phyloP scores from a whole-genome alignment of 495 filamentous ascomycete species.

The Aspergillus carlsbadensis region DNA sequence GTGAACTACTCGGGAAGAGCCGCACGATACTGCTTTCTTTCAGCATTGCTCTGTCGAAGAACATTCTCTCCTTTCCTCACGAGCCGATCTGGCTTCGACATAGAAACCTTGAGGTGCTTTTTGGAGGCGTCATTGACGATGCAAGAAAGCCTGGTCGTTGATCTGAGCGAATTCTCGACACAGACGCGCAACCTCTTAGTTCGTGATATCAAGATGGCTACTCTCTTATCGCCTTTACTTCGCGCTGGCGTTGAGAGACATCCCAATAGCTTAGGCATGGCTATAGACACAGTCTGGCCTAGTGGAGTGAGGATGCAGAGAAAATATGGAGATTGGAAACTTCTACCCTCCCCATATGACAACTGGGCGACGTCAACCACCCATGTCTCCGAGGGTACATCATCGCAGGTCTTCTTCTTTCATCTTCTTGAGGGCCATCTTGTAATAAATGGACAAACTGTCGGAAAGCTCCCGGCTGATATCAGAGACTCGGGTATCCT shows the following conservation, averaged over 20 bases:
- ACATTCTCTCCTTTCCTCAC: slow-evolving; percentile 31
- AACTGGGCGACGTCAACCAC: slow-evolving; percentile 29
- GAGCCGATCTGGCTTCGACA: slow-evolving; percentile 5
- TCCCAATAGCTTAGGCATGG: slow-evolving; percentile 20
- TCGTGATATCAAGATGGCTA: slow-evolving; percentile 46
- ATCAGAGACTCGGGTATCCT: slow-evolving; percentile 45
- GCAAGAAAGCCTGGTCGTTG: slow-evolving; percentile 31
- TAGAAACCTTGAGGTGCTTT: slow-evolving; percentile 31
- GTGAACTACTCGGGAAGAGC: slow-evolving; percentile 30
- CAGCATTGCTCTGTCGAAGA: slow-evolving; percentile 33
- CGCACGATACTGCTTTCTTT: slow-evolving; percentile 29
- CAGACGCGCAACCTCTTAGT: slow-evolving; percentile 35
- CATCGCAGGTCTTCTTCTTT: slow-evolving; percentile 38
- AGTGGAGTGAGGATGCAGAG: neutral
- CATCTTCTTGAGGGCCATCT: slow-evolving; percentile 57
- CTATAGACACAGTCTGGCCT: slow-evolving; percentile 22
- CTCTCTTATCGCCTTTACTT: slow-evolving; percentile 34
- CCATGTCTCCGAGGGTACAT: slow-evolving; percentile 6
- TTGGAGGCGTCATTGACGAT: slow-evolving; percentile 37
- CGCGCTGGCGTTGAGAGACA: slow-evolving; percentile 16
- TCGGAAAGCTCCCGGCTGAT: slow-evolving; percentile 48
- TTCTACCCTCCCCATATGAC: slow-evolving; percentile 10
- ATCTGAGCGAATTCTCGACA: slow-evolving; percentile 14
- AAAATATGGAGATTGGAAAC: slow-evolving; percentile 29
- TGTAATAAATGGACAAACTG: slow-evolving; percentile 51